Conservation (phyloP, 2,329 filamentous ascomycete species). For the Xylaria sp. region DNA sequence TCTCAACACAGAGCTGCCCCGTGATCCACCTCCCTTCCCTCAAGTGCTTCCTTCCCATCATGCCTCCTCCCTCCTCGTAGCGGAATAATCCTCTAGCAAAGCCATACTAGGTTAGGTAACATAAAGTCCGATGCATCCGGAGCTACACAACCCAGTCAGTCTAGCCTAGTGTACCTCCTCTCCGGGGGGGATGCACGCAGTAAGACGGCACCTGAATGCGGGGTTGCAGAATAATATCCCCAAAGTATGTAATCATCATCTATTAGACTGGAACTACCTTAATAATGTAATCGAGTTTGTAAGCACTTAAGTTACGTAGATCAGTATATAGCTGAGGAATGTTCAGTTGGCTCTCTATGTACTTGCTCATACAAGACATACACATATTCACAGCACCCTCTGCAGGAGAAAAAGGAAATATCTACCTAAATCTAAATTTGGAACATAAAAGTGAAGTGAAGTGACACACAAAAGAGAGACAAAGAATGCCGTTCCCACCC, state of each 20-base stretch:
- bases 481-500: slow-evolving; percentile 30
- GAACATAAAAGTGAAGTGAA: not conserved
- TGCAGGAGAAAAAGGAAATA: too few relatives aligned
- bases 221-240: not conserved
- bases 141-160: not conserved
- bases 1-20: not conserved
- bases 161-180: not conserved
- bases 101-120: not conserved
- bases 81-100: not conserved
- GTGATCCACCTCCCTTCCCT: not conserved
- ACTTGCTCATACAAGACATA: too few relatives aligned
- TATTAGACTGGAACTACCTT: too few relatives aligned
- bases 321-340: too few relatives aligned
- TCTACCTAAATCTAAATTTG: too few relatives aligned
- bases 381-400: too few relatives aligned
- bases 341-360: too few relatives aligned
- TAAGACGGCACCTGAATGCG: not conserved
- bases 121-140: not conserved
- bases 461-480: not conserved
- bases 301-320: too few relatives aligned
- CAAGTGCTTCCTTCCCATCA: not conserved
- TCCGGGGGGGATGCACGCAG: not conserved
- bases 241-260: not conserved
- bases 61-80: not conserved
- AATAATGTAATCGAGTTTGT: too few relatives aligned